Evolutionary conservation across 129 eudicot genomes (phyloP).

Genomic region (Tanacetum coccineum): DNA sequence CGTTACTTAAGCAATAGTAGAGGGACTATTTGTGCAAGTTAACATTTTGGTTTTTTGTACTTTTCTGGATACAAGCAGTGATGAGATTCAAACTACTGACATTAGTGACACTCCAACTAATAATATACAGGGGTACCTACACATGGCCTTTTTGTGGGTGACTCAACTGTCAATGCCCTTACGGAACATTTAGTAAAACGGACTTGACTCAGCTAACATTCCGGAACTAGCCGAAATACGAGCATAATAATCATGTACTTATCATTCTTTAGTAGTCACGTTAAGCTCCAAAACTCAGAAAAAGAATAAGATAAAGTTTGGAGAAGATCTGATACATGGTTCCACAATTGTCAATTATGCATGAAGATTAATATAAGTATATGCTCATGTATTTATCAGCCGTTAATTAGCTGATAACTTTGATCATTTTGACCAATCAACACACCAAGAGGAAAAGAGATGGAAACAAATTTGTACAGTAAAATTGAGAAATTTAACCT

Average conservation of each 20-base stretch:
- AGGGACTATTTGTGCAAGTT: slow-evolving; percentile 1
- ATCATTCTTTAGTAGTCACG: background rate
- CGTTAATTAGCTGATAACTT: background rate
- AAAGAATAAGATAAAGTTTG: background rate
- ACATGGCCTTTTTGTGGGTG: background rate
- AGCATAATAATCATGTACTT: background rate
- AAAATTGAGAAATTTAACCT: slow-evolving; percentile 34
- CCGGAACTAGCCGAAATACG: background rate
- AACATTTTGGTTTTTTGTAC: slow-evolving; percentile 1
- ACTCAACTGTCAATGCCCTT: background rate
- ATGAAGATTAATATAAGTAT: background rate
- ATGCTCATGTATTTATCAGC: background rate
- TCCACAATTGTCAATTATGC: background rate
- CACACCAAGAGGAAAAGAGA: background rate
- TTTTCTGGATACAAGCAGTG: background rate
- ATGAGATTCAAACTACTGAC: background rate
- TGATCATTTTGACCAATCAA: background rate
- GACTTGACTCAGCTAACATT: background rate
- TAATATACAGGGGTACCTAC: background rate
- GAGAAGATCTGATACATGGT: background rate
- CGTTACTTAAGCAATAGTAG: slow-evolving; percentile 1
- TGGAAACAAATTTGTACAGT: slow-evolving; percentile 6
- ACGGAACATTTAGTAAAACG: background rate
- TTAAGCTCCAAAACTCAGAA: too few relatives aligned
- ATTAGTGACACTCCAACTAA: too few relatives aligned